Evolutionary conservation across 805 yeast genomes (phyloP).

Genomic region (Candida rishiriensis): DNA sequence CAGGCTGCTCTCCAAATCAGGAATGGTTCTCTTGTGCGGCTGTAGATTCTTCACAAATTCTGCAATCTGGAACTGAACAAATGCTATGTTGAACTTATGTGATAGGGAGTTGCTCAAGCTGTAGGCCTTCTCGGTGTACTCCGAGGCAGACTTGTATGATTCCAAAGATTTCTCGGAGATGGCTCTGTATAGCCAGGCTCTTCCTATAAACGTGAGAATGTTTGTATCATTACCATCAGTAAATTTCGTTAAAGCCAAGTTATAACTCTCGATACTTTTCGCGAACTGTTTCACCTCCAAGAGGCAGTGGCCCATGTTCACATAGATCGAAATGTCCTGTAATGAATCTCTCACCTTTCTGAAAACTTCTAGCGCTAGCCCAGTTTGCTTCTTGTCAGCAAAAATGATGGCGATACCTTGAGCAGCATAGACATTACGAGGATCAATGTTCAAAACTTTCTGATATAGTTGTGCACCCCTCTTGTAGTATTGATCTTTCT

Average conservation of each 20-base stretch:
- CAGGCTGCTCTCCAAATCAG: constrained; percentile 54
- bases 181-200: constrained; percentile 86
- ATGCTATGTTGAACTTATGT: constrained; percentile 74
- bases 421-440: constrained; percentile 89
- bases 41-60: constrained; percentile 67
- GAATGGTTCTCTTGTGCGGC: constrained; percentile 53
- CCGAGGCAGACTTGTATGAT: constrained; percentile 59
- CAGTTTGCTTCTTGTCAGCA: constrained; percentile 75
- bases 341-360: constrained; percentile 87
- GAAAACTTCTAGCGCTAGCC: constrained; percentile 78
- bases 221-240: constrained; percentile 61
- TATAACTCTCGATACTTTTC: constrained; percentile 86
- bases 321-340: constrained; percentile 74
- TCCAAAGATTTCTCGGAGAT: constrained; percentile 57
- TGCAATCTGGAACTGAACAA: constrained; percentile 80
- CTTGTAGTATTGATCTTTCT: constrained; percentile 67
- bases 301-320: constrained; percentile 85
- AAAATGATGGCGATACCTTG: constrained; percentile 94
- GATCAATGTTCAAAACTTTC: constrained; percentile 81
- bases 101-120: constrained; percentile 37
- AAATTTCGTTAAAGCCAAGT: constrained; percentile 66
- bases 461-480: constrained; percentile 91
- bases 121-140: constrained; percentile 56
- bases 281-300: constrained; percentile 76
- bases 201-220: constrained; percentile 68